A percentile compares a stretch with the other conserved stretches of the same genome.
Conservation (phyloP, 2,329 filamentous ascomycete genomes). For the Cladosporium halotolerans region DNA sequence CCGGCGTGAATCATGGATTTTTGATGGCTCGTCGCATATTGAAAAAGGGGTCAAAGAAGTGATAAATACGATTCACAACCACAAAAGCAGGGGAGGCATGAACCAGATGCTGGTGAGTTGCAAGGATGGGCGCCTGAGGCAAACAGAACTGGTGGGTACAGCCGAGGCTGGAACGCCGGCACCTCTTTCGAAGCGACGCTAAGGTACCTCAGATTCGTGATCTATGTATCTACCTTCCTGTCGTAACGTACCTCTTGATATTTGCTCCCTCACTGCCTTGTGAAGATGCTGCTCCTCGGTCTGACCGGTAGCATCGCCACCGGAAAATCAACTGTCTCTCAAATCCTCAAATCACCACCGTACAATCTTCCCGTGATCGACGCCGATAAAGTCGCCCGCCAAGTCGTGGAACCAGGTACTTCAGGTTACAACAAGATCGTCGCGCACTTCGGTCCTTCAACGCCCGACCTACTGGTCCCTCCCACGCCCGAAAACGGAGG, state of each 20-base stretch:
- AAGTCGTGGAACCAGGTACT: constrained; percentile 91
- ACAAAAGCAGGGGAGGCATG: neutral
- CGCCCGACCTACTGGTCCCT: constrained; percentile 75
- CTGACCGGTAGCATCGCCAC: constrained; percentile 96
- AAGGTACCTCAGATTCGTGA: no score
- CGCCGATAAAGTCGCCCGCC: constrained; percentile 83
- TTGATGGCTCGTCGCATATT: no score
- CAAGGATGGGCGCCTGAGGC: neutral
- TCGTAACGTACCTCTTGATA: no score
- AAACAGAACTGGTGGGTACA: neutral
- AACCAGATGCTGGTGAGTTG: neutral
- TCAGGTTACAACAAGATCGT: constrained; percentile 77
- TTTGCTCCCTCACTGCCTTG: neutral
- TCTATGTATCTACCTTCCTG: no score
- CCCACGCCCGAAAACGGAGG: constrained; percentile 38
- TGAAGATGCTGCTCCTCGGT: constrained; percentile 86
- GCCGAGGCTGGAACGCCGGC: neutral
- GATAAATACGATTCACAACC: no score
- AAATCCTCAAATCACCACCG: constrained; percentile 69
- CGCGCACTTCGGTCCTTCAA: constrained; percentile 70
- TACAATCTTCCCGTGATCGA: constrained; percentile 89
- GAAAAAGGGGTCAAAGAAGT: no score
- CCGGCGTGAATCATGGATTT: no score
- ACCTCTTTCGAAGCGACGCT: neutral
- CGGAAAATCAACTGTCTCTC: constrained; percentile 92